Conservation (phyloP, 768 basidiomycete species). For the Suillus clintonianus region DNA sequence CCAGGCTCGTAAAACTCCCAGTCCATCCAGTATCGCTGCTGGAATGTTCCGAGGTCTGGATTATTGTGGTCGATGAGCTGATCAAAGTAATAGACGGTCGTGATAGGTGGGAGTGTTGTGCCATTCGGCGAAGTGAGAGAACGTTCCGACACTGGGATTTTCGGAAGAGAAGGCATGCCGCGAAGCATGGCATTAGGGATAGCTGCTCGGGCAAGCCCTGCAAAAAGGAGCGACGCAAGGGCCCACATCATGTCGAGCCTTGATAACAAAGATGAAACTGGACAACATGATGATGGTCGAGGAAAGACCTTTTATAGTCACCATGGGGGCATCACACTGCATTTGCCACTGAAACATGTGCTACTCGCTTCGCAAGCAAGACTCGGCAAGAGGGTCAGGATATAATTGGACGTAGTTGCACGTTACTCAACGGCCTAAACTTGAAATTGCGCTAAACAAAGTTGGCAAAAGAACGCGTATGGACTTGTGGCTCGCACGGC, state of each 20-base stretch:
- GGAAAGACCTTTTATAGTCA: background rate
- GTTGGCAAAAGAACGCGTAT: too few species aligned
- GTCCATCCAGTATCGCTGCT: slow-evolving; percentile 73
- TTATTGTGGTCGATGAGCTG: slow-evolving; percentile 47
- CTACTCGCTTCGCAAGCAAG: background rate
- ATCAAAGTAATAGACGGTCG: slow-evolving; percentile 32
- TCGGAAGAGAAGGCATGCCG: slow-evolving; percentile 15
- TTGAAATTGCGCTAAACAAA: too few species aligned
- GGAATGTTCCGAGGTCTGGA: slow-evolving; percentile 67
- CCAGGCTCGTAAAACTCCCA: slow-evolving; percentile 65
- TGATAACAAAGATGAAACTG: background rate
- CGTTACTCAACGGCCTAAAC: background rate
- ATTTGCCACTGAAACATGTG: background rate
- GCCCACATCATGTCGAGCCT: background rate
- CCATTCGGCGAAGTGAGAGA: slow-evolving; percentile 22
- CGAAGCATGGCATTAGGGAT: slow-evolving; percentile 21
- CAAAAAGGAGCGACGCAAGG: background rate
- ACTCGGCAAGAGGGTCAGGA: background rate
- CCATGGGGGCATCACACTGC: background rate
- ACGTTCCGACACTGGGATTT: slow-evolving; percentile 12
- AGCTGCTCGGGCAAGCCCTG: slow-evolving; percentile 10
- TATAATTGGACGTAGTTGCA: background rate
- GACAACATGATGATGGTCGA: background rate
- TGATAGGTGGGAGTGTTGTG: slow-evolving; percentile 24
- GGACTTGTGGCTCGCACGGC: background rate